A percentile compares a stretch with the other conserved stretches of the same genome.
phyloP scores from a whole-genome alignment of 768 basidiomycete species.

The Termitomyces sp. region DNA sequence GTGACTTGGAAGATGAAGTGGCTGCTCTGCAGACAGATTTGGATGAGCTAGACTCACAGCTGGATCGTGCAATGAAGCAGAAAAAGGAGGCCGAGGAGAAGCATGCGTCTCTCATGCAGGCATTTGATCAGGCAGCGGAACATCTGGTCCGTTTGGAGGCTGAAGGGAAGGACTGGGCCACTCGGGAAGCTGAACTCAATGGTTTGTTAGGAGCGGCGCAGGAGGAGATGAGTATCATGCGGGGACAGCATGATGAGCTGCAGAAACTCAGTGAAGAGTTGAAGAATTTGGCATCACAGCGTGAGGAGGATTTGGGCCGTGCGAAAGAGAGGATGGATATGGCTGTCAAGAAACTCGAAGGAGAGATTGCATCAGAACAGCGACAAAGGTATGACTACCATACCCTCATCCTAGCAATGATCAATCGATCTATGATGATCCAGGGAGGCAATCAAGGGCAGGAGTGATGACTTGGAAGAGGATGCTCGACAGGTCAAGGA shows the following conservation, averaged over 20 bases:
- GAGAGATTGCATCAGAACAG: conserved; percentile 62
- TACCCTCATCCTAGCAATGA: neutral
- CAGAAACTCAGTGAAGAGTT: conserved; percentile 68
- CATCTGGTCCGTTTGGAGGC: conserved; percentile 80
- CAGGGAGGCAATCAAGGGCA: conserved; percentile 65
- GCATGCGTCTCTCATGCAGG: conserved; percentile 62
- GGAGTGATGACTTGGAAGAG: conserved; percentile 58
- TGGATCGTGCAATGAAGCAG: conserved; percentile 72
- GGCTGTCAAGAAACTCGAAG: conserved; percentile 63
- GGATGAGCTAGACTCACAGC: conserved; percentile 80
- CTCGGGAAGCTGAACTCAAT: conserved; percentile 60
- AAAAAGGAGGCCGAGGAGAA: conserved; percentile 83
- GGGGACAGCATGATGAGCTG: conserved; percentile 57
- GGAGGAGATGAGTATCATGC: conserved; percentile 55
- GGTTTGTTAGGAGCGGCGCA: conserved; percentile 57
- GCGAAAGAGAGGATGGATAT: conserved; percentile 73
- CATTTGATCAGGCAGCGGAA: conserved; percentile 83
- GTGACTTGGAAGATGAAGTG: conserved; percentile 84
- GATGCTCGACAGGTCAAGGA: conserved; percentile 70
- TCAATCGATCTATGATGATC: conserved; percentile 4
- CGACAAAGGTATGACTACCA: conserved; percentile 48
- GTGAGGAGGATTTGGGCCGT: conserved; percentile 77
- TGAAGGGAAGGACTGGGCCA: conserved; percentile 66
- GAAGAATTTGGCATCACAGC: conserved; percentile 60
- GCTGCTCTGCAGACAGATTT: conserved; percentile 76